Evolutionary conservation across 2,329 filamentous ascomycete species (phyloP), one percentile per base, ranked within the genome.

Genomic region (Penicillium sp.): DNA sequence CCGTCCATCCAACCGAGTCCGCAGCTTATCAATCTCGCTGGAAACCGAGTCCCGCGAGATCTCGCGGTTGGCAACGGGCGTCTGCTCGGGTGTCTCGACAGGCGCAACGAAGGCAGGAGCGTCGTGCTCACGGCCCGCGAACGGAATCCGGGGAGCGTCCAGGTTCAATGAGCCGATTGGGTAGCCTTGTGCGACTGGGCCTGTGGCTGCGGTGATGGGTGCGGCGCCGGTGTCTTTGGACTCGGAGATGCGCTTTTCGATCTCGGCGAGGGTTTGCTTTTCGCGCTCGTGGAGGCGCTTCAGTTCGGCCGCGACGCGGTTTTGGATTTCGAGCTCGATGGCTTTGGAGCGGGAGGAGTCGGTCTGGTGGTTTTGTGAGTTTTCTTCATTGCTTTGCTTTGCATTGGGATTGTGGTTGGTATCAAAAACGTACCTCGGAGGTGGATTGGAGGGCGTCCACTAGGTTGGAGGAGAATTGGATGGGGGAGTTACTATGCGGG

Each of bases 271-370:
- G 57, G 87, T 85, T 49, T 87, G 82, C 63, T 85, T 78, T 73
- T 93, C 89, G 67, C 87, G 81, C 62, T 86, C 82, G 73, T 88
- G 87, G 63, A 96, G 86, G 67, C 87, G 88, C 76, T 89, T 87
- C 65, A 98, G 90, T 79, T 97, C 93, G 68, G 87, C 83, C 69
- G 89, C 86, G 59, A 97, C 91, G 76, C 93, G 93, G 72, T 86
- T 81, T 80, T 97, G 93, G 75, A 96, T 88, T 69, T 93, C 89
- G 62, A 95, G 86, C 79, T 98, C 93, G 75, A 91, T 80, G 71
- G 88, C 82, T 78, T 90, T 90, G 69, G 89, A 84, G 73, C 93
- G 92, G 64, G 91, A 93, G 58, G 88, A 87, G 79, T 98, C 93
- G 77, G 90, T 93, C 93, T 98, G 13, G 52, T 51, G 58, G 39